Evolutionary conservation across 2,329 filamentous ascomycete genomes (phyloP).

Genomic region (Cercospora beticola): DNA sequence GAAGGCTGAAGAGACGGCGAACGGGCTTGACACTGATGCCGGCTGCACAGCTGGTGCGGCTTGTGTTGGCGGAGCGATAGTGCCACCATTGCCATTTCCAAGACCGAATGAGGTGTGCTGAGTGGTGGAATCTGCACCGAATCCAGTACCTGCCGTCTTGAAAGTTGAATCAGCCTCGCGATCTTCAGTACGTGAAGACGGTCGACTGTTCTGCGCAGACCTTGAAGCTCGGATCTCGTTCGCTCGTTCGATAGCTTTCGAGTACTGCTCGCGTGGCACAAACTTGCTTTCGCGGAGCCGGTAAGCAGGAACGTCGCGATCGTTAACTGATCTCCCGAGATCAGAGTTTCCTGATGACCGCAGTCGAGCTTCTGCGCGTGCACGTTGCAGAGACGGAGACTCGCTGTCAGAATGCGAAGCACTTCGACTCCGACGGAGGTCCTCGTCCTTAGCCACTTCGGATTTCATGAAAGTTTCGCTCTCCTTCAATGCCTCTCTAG

Average conservation of each 20-base stretch:
- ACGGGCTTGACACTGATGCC: not conserved
- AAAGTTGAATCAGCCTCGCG: not conserved
- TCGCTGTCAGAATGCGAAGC: conserved; percentile 31
- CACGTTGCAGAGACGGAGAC: conserved; percentile 36
- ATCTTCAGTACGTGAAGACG: conserved; percentile 20
- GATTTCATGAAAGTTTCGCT: conserved; percentile 20
- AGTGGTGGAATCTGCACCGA: not conserved
- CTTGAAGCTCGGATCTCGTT: conserved; percentile 31
- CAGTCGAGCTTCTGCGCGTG: conserved; percentile 35
- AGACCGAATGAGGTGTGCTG: not conserved
- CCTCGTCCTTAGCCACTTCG: conserved; percentile 24
- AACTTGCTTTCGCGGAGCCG: conserved; percentile 39
- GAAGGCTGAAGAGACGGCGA: conserved; percentile 1
- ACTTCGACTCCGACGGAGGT: conserved; percentile 27
- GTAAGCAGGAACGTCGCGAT: conserved; percentile 38
- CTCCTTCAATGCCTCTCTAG: conserved; percentile 33
- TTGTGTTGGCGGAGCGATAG: not conserved
- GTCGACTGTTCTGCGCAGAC: conserved; percentile 21
- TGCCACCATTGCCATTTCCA: not conserved
- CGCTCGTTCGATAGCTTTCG: conserved; percentile 36
- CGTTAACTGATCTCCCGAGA: conserved; percentile 5
- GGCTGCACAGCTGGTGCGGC: not conserved
- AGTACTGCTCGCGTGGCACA: conserved; percentile 39
- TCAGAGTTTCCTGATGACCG: conserved; percentile 26
- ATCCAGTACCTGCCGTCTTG: not conserved